A percentile compares a stretch with the other conserved stretches of the same genome.
phyloP scores from a whole-genome alignment of 2,329 filamentous ascomycete genomes.

The Talaromyces sp. region DNA sequence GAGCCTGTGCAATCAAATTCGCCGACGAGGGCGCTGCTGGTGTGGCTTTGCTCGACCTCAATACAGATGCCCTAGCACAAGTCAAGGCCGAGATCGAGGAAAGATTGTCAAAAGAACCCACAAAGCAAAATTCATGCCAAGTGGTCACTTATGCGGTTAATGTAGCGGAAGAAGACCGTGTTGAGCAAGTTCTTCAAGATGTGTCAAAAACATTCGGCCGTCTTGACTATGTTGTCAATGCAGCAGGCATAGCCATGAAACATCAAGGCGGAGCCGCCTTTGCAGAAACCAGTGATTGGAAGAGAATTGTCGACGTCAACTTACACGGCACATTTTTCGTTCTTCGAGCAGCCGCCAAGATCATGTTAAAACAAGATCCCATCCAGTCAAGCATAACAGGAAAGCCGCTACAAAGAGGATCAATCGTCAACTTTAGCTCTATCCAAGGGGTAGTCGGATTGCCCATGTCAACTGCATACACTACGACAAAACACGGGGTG shows the following conservation, averaged over 20 bases:
- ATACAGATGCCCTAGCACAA: not conserved
- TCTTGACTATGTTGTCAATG: conserved; percentile 54
- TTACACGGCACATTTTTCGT: conserved; percentile 41
- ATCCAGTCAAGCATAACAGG: conserved; percentile 33
- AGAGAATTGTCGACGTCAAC: conserved; percentile 39
- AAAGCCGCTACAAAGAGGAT: conserved; percentile 19
- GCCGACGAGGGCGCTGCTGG: not conserved
- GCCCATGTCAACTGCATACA: conserved; percentile 28
- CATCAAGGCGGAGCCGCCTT: conserved; percentile 17
- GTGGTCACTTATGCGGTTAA: not conserved
- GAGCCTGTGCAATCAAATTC: not conserved
- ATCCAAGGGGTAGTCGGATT: conserved; percentile 37
- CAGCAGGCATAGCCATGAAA: conserved; percentile 45
- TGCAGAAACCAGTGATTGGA: conserved; percentile 29
- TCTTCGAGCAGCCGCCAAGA: conserved; percentile 32
- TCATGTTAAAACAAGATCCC: conserved; percentile 42
- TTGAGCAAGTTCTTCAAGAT: not conserved
- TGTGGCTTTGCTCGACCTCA: not conserved
- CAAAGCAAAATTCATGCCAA: not conserved
- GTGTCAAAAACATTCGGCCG: conserved; percentile 37
- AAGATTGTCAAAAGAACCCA: too few relatives aligned
- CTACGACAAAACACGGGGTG: conserved; percentile 37
- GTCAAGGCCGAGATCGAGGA: too few relatives aligned
- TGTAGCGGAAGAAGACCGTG: not conserved
- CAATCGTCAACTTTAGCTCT: conserved; percentile 34